Conservation (phyloP, 495 filamentous ascomycete species). For the Emericellopsis terricola region DNA sequence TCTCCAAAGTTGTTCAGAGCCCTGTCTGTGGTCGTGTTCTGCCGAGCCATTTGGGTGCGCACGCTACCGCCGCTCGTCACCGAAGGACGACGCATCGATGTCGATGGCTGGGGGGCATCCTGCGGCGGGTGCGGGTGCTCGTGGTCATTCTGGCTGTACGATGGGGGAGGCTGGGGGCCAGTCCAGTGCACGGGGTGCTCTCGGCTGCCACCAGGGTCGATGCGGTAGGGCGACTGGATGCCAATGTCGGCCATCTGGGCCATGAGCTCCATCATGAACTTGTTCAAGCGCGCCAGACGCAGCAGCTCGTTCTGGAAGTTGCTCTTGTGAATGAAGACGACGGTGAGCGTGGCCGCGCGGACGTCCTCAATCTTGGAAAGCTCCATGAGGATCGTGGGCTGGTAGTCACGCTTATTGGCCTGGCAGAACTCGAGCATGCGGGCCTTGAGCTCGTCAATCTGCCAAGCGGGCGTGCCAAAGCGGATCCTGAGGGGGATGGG, state of each 20-base stretch:
- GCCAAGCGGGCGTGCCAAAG: conserved; percentile 73
- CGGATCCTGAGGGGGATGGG: conserved; percentile 69
- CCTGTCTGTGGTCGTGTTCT: not conserved
- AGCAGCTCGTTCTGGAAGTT: conserved; percentile 82
- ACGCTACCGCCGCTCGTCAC: not conserved
- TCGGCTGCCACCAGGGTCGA: conserved; percentile 42
- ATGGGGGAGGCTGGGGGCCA: not conserved
- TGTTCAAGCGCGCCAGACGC: conserved; percentile 79
- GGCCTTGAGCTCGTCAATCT: conserved; percentile 69
- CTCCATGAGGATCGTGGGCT: conserved; percentile 79
- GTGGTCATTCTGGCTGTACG: not conserved
- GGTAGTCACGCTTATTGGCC: conserved; percentile 81
- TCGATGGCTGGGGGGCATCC: not conserved
- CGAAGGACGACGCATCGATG: not conserved
- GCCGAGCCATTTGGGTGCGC: not conserved
- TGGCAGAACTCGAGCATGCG: conserved; percentile 75
- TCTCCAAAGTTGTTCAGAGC: conserved; percentile 1
- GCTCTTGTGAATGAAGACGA: conserved; percentile 96
- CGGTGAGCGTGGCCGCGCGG: conserved; percentile 62
- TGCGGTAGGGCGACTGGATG: conserved; percentile 71
- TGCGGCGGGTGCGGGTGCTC: not conserved
- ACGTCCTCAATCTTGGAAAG: conserved; percentile 43
- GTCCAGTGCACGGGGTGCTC: conserved; percentile 31
- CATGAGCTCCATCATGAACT: conserved; percentile 91
- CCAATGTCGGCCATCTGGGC: conserved; percentile 63